Evolutionary conservation across 345 rosid genomes (phyloP).

Genomic region (Boechera stricta): DNA sequence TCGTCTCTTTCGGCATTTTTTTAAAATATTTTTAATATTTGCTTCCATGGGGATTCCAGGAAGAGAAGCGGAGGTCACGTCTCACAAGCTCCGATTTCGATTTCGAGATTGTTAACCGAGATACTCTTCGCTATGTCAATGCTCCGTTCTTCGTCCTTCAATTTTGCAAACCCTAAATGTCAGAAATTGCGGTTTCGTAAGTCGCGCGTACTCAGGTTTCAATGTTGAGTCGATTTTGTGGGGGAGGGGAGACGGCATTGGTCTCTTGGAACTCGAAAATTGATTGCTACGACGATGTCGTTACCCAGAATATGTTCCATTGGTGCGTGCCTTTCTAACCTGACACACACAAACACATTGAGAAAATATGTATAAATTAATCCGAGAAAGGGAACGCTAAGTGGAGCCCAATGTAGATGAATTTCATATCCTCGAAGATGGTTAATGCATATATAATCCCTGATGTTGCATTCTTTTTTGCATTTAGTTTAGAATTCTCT

Average conservation of each 20-base stretch:
- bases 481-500: background rate
- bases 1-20: background rate
- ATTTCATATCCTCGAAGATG: background rate
- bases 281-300: background rate
- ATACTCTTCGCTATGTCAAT: background rate
- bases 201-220: background rate
- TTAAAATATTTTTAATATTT: background rate
- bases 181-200: background rate
- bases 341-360: background rate
- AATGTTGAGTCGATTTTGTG: background rate
- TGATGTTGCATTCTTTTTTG: background rate
- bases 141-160: background rate
- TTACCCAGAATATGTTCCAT: background rate
- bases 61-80: background rate
- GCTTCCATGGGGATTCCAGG: background rate
- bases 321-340: conserved; percentile 6
- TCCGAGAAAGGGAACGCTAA: background rate
- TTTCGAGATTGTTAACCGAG: background rate
- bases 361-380: background rate
- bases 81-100: background rate
- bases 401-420: background rate
- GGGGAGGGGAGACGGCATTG: background rate
- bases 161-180: background rate
- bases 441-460: background rate
- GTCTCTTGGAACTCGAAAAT: background rate